phyloP scores from a whole-genome alignment of 768 basidiomycete genomes.

The Chiua virens region DNA sequence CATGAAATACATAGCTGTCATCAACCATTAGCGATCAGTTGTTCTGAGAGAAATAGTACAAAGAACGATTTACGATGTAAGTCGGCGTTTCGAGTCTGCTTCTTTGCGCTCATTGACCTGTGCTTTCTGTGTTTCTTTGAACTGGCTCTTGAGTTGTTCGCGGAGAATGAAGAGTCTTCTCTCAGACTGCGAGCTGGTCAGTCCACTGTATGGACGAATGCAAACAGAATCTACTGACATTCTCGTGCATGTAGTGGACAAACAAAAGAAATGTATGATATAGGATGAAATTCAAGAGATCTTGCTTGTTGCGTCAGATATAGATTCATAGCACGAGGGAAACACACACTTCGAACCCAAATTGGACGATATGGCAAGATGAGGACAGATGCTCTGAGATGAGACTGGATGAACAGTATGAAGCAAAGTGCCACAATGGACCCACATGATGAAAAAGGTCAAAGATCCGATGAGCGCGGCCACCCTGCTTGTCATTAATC shows the following conservation, averaged over 20 bases:
- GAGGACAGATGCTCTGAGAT: constrained; percentile 32
- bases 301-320: constrained; percentile 31
- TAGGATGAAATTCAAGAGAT: constrained; percentile 68
- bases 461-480: constrained; percentile 62
- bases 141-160: constrained; percentile 75
- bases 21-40: constrained; percentile 7
- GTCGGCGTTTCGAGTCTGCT: constrained; percentile 77
- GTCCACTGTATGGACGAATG: background rate
- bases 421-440: constrained; percentile 10
- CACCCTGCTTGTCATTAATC: constrained; percentile 62
- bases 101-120: constrained; percentile 74
- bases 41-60: background rate
- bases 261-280: constrained; percentile 83
- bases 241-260: constrained; percentile 67
- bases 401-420: constrained; percentile 14
- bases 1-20: constrained; percentile 72
- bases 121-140: constrained; percentile 65
- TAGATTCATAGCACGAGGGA: background rate
- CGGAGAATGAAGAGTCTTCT: constrained; percentile 67
- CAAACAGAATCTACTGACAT: constrained; percentile 34
- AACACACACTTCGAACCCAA: constrained; percentile 39
- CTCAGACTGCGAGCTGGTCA: constrained; percentile 38
- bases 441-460: constrained; percentile 54
- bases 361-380: constrained; percentile 38
- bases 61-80: constrained; percentile 65